phyloP scores from a whole-genome alignment of 192 early-diverging fungal genomes.

The Chytriomyces confervae region DNA sequence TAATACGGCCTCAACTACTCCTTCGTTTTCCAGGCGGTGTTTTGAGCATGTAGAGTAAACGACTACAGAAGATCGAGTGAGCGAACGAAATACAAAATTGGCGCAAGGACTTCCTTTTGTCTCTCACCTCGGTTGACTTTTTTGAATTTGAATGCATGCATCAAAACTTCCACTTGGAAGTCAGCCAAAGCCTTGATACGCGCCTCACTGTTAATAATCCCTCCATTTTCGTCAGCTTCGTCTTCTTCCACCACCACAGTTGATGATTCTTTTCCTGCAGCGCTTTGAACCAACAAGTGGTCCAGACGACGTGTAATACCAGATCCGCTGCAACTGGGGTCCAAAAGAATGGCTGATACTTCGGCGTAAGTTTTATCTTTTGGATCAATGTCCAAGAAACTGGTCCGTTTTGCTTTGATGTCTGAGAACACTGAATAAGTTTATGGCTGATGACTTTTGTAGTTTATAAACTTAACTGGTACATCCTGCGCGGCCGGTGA shows the following conservation, averaged over 20 bases:
- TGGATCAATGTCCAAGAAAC: conserved; percentile 84
- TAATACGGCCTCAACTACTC: conserved; percentile 81
- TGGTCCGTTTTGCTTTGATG: conserved; percentile 69
- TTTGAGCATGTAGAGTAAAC: conserved; percentile 98
- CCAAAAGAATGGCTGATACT: conserved; percentile 86
- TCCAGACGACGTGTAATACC: conserved; percentile 93
- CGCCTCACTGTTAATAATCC: conserved; percentile 48
- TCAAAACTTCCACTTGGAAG: conserved; percentile 80
- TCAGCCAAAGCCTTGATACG: conserved; percentile 79
- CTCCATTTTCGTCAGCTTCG: conserved; percentile 28
- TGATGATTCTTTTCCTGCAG: background rate
- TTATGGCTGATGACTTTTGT: background rate
- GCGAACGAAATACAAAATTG: background rate
- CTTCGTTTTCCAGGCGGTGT: conserved; percentile 91
- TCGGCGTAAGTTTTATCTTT: conserved; percentile 59
- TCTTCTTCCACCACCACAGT: conserved; percentile 42
- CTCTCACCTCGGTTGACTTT: conserved; percentile 63
- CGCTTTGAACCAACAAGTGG: conserved; percentile 65
- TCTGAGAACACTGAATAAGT: conserved; percentile 49
- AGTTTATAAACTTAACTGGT: conserved; percentile 54
- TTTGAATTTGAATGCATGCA: conserved; percentile 83
- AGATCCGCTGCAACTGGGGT: conserved; percentile 96
- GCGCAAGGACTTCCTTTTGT: background rate
- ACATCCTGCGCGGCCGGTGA: conserved; percentile 82
- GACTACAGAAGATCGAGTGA: conserved; percentile 45